These are phyloP conservation scores for Nitzschia sp. DNA, from an alignment of 108 stramenopile genomes.

Conservation along the genomic window DNA sequence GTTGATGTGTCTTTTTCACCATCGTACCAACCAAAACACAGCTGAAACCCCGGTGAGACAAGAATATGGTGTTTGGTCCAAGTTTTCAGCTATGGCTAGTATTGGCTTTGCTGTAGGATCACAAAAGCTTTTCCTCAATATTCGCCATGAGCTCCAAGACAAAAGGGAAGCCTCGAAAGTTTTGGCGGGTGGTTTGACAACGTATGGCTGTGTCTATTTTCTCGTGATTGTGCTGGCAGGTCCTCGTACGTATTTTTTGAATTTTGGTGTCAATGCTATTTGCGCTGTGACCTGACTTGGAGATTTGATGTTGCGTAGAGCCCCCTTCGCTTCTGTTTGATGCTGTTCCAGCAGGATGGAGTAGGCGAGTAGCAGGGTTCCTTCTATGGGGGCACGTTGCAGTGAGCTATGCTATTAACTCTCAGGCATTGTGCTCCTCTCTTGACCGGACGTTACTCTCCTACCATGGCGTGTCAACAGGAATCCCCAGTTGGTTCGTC, in stretches of 20 bases:
- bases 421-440: slow-evolving; percentile 60
- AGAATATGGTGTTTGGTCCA: slow-evolving; percentile 28
- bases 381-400: slow-evolving; percentile 71
- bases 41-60: background rate
- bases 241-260: slow-evolving; percentile 18
- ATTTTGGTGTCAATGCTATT: background rate
- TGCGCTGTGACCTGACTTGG: background rate
- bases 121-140: slow-evolving; percentile 68
- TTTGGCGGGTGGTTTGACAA: slow-evolving; percentile 30
- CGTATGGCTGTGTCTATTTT: slow-evolving; percentile 51
- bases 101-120: slow-evolving; percentile 64
- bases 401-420: slow-evolving; percentile 70
- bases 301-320: slow-evolving; percentile 15
- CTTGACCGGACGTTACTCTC: slow-evolving; percentile 33
- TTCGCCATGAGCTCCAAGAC: slow-evolving; percentile 54
- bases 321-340: slow-evolving; percentile 71
- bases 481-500: background rate
- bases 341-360: slow-evolving; percentile 49
- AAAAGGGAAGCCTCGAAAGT: slow-evolving; percentile 49
- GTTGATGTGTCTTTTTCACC: slow-evolving; percentile 50
- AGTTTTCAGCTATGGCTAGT: slow-evolving; percentile 49
- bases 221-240: slow-evolving; percentile 52
- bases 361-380: slow-evolving; percentile 48
- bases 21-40: slow-evolving; percentile 10
- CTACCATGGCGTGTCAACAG: background rate